Evolutionary conservation across 805 yeast species (phyloP), one percentile per base, ranked within the genome.

Genomic region (Cyberlindnera maritima): DNA sequence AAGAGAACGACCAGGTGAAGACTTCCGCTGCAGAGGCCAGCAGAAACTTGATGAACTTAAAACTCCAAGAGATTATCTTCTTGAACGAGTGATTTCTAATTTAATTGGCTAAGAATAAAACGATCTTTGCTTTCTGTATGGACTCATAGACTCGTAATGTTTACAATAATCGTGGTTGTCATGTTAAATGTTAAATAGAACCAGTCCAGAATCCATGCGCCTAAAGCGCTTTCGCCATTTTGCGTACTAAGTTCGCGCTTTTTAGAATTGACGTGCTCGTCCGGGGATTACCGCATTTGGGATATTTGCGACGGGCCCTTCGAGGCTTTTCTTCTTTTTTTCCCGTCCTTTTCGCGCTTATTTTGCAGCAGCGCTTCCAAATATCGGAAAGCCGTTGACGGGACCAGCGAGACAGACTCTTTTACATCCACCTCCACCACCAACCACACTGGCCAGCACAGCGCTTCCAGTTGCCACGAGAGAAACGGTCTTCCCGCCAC

Each of bases 41-140:
- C n/a, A 47, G 62, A 36, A 50, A 54, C 34, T 28, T 61, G 32
- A 43, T 59, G 51, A 54, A 52, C 15, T 39, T 61, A 33, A 61
- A 60, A 42, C 23, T 61, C 20, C 65, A 61, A 41, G 59, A 61
- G 39, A 50, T 58, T 13, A 31, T 61, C 11, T 61, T 61, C 39
- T 39, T 61, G 46, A 61, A 58, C 36, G 58, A 59, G 45, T 57
- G 35, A 49, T 2, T 11, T 28, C 25, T 21, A 21, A 28, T 28
- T 28, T 28, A 28, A 7, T 28, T 28, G 31, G 31, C 31, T 28
- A 28, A 4, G n/a, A 11, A 28, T 14, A 14, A 28, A 28, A 11
- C 14, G 9, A 5, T 21, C 25, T 21, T 21, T 9, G 5, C 9
- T 21, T 21, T 21, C 9, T 21, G 25, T 21, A 21, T 21, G n/a